Conservation (phyloP, 2,329 filamentous ascomycete genomes). For the Epichloe typhina region DNA sequence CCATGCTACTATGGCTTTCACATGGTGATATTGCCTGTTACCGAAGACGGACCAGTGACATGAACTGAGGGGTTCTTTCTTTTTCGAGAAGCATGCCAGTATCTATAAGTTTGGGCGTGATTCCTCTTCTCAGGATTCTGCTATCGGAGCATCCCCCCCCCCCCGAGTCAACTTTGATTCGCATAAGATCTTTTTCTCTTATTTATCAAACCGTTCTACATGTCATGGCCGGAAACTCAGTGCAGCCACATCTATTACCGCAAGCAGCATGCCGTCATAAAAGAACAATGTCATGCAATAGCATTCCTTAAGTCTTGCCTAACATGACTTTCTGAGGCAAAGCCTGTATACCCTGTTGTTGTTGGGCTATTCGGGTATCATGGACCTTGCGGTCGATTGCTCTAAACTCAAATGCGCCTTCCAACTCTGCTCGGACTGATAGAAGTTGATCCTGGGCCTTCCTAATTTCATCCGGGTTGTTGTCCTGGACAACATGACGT, state of each 20-base stretch:
- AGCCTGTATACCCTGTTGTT: slow-evolving; percentile 24
- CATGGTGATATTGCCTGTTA: too few species aligned
- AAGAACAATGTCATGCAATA: background rate
- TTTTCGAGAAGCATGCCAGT: too few species aligned
- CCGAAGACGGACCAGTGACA: too few species aligned
- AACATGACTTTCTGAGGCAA: slow-evolving; percentile 25
- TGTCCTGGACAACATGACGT: slow-evolving; percentile 40
- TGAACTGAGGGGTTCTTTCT: too few species aligned
- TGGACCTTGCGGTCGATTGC: slow-evolving; percentile 37
- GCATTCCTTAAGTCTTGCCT: slow-evolving; percentile 16
- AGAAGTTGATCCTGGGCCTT: slow-evolving; percentile 40
- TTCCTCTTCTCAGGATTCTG: too few species aligned
- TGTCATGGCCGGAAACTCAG: background rate
- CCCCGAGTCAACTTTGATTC: too few species aligned
- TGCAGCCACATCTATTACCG: background rate
- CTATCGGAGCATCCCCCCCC: too few species aligned
- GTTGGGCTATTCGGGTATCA: slow-evolving; percentile 34
- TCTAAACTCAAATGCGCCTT: slow-evolving; percentile 39
- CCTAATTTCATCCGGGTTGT: slow-evolving; percentile 42
- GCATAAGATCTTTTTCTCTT: too few species aligned
- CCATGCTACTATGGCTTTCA: too few species aligned
- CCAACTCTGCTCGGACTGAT: slow-evolving; percentile 31
- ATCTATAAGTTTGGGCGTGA: too few species aligned
- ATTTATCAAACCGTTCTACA: too few species aligned
- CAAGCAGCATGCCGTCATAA: background rate